Percentiles rank a stretch among this genome's conserved stretches.
These are phyloP conservation scores for Diddensiella transvaalensis DNA, from an alignment of 805 yeast genomes.

Conservation along the genomic window DNA sequence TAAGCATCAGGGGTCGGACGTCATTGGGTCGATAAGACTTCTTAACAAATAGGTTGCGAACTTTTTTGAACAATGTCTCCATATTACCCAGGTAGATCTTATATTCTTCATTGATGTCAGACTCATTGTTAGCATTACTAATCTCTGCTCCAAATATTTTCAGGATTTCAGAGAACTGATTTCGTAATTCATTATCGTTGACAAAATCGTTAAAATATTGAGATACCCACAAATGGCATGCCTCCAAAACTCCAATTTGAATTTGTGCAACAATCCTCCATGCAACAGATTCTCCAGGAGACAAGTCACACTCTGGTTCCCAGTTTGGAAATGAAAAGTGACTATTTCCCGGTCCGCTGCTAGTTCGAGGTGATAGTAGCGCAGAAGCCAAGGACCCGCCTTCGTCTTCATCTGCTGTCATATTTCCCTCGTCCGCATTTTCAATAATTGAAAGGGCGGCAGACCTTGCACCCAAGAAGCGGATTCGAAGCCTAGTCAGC, in stretches of 20 bases:
- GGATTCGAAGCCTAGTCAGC: slow-evolving; percentile 48
- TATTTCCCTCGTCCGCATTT: neutral
- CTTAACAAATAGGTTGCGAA: slow-evolving; percentile 55
- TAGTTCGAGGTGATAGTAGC: neutral
- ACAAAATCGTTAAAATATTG: slow-evolving; percentile 74
- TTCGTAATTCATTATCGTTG: slow-evolving; percentile 59
- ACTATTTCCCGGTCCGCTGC: slow-evolving; percentile 17
- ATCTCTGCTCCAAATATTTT: slow-evolving; percentile 68
- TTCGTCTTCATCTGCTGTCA: slow-evolving; percentile 18
- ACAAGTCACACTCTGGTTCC: slow-evolving; percentile 25
- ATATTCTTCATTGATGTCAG: slow-evolving; percentile 19
- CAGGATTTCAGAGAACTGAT: slow-evolving; percentile 58
- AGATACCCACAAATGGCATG: slow-evolving; percentile 62
- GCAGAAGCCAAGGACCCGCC: slow-evolving; percentile 1
- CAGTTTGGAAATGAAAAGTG: slow-evolving; percentile 24
- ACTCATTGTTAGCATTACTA: slow-evolving; percentile 26
- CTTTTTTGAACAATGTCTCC: slow-evolving; percentile 51
- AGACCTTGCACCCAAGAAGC: slow-evolving; percentile 60
- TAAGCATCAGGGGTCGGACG: slow-evolving; percentile 25
- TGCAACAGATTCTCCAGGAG: slow-evolving; percentile 47
- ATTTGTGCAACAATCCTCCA: slow-evolving; percentile 69
- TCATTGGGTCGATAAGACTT: slow-evolving; percentile 34
- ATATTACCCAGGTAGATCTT: slow-evolving; percentile 26
- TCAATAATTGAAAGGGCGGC: slow-evolving; percentile 54
- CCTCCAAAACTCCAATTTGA: slow-evolving; percentile 77